Conservation (phyloP, 2,329 filamentous ascomycete genomes). For the Lecanicillium sp. region DNA sequence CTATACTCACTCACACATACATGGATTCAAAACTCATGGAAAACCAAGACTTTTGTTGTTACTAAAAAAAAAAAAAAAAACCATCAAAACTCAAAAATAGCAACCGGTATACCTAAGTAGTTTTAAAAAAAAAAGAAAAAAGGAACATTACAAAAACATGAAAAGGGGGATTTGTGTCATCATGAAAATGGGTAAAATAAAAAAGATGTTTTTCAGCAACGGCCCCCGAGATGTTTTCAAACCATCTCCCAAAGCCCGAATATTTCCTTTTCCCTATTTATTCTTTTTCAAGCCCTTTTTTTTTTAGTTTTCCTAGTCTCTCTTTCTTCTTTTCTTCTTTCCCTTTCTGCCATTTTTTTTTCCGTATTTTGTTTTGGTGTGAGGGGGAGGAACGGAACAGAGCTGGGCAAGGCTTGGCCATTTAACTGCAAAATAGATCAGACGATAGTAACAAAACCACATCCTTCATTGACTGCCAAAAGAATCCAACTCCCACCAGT, state of each 20-base stretch:
- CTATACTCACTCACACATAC: too few species aligned
- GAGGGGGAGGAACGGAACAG: not conserved
- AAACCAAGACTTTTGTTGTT: not conserved
- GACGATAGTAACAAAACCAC: not conserved
- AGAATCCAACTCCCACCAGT: not conserved
- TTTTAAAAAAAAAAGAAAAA: not conserved
- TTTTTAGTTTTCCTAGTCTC: not conserved
- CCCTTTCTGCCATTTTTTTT: not conserved
- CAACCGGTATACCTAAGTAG: constrained; percentile 7
- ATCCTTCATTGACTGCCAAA: not conserved
- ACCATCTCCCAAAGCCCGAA: not conserved
- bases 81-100: constrained; percentile 9
- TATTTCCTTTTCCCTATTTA: constrained; percentile 3
- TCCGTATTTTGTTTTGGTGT: constrained; percentile 1
- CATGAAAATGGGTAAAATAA: constrained; percentile 11
- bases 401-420: not conserved
- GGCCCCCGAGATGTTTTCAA: not conserved
- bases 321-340: not conserved
- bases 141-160: not conserved
- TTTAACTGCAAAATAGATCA: not conserved
- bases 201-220: constrained; percentile 4
- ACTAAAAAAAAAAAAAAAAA: not conserved
- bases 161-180: not conserved
- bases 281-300: constrained; percentile 2
- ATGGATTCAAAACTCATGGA: too few species aligned